Percentiles rank a stretch among this genome's conserved stretches.
phyloP scores from a whole-genome alignment of 140 eudicot genomes.

The Flaveria floridana region DNA sequence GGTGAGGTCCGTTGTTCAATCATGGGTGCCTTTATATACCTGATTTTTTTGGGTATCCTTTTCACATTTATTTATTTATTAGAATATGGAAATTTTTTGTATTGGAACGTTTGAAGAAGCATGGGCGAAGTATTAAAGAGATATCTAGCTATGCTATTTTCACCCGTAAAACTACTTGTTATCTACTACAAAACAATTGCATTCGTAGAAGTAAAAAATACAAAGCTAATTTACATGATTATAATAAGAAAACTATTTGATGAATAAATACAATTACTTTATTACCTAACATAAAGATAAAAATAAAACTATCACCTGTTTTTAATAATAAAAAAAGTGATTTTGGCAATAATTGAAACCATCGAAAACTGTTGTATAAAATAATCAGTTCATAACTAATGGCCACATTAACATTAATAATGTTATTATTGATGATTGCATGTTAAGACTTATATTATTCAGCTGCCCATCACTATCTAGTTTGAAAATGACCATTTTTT shows the following conservation, averaged over 20 bases:
- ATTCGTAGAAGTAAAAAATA: not conserved
- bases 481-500: slow-evolving; percentile 15
- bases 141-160: no score
- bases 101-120: no score
- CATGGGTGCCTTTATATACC: slow-evolving; percentile 41
- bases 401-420: slow-evolving; percentile 21
- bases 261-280: not conserved
- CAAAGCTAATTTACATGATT: not conserved
- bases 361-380: slow-evolving; percentile 20
- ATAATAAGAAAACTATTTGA: not conserved
- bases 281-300: not conserved
- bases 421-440: slow-evolving; percentile 8
- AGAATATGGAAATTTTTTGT: not conserved
- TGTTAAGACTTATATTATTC: slow-evolving; percentile 10
- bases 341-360: slow-evolving; percentile 28
- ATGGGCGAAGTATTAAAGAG: no score
- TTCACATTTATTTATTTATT: slow-evolving; percentile 29
- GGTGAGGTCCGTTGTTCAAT: slow-evolving; percentile 37
- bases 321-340: not conserved
- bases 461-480: slow-evolving; percentile 19
- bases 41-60: slow-evolving; percentile 36
- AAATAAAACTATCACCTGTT: not conserved
- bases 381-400: slow-evolving; percentile 23
- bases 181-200: not conserved
- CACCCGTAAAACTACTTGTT: not conserved